Conservation (phyloP, 345 rosid genomes). For the Citrus hindsii region DNA sequence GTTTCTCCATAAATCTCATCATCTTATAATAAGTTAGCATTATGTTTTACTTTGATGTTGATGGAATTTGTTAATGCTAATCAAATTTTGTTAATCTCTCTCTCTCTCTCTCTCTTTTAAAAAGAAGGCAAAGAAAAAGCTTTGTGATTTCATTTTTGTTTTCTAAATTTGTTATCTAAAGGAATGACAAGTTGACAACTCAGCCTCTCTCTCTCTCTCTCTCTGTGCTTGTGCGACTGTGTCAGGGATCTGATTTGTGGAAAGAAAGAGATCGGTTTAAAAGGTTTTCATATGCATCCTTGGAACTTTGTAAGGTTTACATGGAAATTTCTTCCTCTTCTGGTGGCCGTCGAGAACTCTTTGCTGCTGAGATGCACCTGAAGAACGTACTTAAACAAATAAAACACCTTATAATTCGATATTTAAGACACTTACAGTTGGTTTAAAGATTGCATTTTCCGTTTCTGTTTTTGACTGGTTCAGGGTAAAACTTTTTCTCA, state of each 20-base stretch:
- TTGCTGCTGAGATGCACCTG: slow-evolving; percentile 79
- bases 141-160: too few relatives aligned
- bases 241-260: slow-evolving; percentile 86
- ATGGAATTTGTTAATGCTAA: too few relatives aligned
- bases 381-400: slow-evolving; percentile 69
- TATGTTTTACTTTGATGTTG: too few relatives aligned
- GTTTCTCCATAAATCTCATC: too few relatives aligned
- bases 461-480: neutral
- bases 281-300: slow-evolving; percentile 59
- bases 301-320: slow-evolving; percentile 27
- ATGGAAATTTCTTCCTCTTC: too few relatives aligned
- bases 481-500: neutral
- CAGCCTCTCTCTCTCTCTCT: too few relatives aligned
- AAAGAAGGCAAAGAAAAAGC: too few relatives aligned
- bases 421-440: neutral
- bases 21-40: too few relatives aligned
- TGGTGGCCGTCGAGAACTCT: slow-evolving; percentile 14
- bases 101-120: neutral
- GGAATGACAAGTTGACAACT: too few relatives aligned
- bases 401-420: slow-evolving; percentile 13
- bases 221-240: too few relatives aligned
- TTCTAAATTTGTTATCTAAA: too few relatives aligned
- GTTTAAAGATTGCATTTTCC: neutral
- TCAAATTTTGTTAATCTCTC: neutral
- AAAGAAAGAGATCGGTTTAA: slow-evolving; percentile 71